These are phyloP conservation scores for Neoconidiobolus thromboides DNA, from an alignment of 371 early-diverging fungal genomes.

Conservation along the genomic window DNA sequence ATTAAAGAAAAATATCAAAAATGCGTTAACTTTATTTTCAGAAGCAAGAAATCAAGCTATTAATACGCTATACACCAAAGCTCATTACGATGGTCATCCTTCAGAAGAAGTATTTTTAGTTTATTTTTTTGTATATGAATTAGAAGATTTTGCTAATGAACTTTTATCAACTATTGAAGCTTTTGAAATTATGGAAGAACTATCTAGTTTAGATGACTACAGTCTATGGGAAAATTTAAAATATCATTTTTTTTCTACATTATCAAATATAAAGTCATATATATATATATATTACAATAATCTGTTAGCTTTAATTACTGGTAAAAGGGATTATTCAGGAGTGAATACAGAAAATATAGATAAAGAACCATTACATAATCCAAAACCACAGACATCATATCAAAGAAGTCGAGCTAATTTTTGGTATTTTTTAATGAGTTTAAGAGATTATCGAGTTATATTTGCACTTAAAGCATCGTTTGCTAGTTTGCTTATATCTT, in stretches of 20 bases:
- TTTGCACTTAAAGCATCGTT: slow-evolving; percentile 51
- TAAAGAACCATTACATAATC: slow-evolving; percentile 24
- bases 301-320: background rate
- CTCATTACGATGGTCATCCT: slow-evolving; percentile 6
- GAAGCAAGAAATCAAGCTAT: slow-evolving; percentile 7
- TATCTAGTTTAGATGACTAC: background rate
- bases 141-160: slow-evolving; percentile 51
- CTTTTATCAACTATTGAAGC: slow-evolving; percentile 29
- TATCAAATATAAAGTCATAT: too few species aligned
- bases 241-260: too few species aligned
- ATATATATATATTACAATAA: too few species aligned
- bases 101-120: slow-evolving; percentile 47
- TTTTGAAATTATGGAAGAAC: slow-evolving; percentile 17
- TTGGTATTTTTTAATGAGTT: slow-evolving; percentile 25
- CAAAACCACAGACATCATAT: slow-evolving; percentile 28
- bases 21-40: slow-evolving; percentile 6
- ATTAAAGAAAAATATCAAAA: slow-evolving; percentile 7
- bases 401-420: slow-evolving; percentile 26
- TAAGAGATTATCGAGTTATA: slow-evolving; percentile 37
- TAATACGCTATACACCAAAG: background rate
- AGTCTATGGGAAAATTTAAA: background rate
- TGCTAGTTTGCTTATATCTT: slow-evolving; percentile 30
- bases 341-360: background rate
- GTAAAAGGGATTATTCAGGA: background rate
- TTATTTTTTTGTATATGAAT: slow-evolving; percentile 54